A percentile compares a stretch with the other conserved stretches of the same genome.
Conservation (phyloP, 768 basidiomycete species). For the Phlegmacium glaucopus region DNA sequence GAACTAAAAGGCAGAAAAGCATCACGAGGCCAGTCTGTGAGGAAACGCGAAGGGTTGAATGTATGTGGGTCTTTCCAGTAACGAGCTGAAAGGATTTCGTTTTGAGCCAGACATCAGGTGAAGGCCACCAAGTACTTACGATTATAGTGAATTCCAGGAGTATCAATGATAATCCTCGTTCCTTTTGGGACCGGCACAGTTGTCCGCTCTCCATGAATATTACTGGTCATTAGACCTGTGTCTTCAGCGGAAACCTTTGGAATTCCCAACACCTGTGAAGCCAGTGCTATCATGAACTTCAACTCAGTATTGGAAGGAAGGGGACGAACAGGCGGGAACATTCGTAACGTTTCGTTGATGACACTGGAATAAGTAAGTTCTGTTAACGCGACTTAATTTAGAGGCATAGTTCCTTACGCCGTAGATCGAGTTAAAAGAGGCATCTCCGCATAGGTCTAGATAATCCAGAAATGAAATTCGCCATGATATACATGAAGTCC, state of each 20-base stretch:
- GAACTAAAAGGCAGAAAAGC: slow-evolving; percentile 52
- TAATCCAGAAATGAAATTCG: background rate
- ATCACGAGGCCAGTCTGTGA: slow-evolving; percentile 50
- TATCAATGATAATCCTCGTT: slow-evolving; percentile 32
- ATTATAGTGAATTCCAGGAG: slow-evolving; percentile 46
- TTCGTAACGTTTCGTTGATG: slow-evolving; percentile 46
- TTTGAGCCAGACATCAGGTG: background rate
- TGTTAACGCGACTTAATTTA: background rate
- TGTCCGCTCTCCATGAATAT: slow-evolving; percentile 34
- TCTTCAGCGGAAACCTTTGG: slow-evolving; percentile 48
- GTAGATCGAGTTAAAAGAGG: slow-evolving; percentile 33
- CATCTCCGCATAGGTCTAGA: slow-evolving; percentile 41
- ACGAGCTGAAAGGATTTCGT: slow-evolving; percentile 27
- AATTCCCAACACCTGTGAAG: slow-evolving; percentile 33
- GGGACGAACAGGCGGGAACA: slow-evolving; percentile 43
- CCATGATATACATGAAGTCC: background rate
- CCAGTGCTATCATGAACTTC: background rate
- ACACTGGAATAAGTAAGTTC: slow-evolving; percentile 28
- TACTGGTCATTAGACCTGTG: slow-evolving; percentile 33
- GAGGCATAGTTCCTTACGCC: slow-evolving; percentile 26
- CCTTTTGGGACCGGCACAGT: slow-evolving; percentile 42
- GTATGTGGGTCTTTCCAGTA: slow-evolving; percentile 46
- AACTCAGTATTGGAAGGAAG: background rate
- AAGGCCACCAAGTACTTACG: background rate
- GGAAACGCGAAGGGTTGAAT: slow-evolving; percentile 44